These are phyloP conservation scores for Eremothecium sinecaudum DNA, from an alignment of 1,139 yeast species.

Conservation along the genomic window DNA sequence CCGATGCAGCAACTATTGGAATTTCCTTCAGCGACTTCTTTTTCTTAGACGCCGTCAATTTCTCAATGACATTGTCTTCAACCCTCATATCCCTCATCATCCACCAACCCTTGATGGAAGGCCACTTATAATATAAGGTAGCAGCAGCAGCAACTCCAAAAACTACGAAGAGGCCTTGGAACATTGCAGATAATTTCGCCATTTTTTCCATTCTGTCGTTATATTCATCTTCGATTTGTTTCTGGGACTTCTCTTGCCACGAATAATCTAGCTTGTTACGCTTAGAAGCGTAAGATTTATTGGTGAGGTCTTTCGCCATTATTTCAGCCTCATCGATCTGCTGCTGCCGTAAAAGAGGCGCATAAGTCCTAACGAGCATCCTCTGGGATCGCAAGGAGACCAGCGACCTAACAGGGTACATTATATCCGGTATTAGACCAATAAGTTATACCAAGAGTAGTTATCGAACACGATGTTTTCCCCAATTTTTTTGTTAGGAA, in stretches of 20 bases:
- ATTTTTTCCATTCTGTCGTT: conserved; percentile 15
- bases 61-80: conserved; percentile 16
- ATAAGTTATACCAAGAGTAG: too few relatives aligned
- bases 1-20: conserved; percentile 24
- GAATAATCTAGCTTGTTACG: conserved; percentile 12
- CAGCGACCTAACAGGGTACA: not conserved
- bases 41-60: conserved; percentile 10
- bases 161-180: conserved; percentile 20
- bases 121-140: conserved; percentile 22
- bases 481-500: too few relatives aligned
- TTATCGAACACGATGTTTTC: too few relatives aligned
- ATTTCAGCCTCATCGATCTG: conserved; percentile 28
- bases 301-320: conserved; percentile 19
- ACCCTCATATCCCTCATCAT: conserved; percentile 13
- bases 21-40: conserved; percentile 18
- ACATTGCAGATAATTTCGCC: conserved; percentile 18
- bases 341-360: conserved; percentile 10
- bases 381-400: not conserved
- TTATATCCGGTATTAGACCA: too few relatives aligned
- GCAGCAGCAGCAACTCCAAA: conserved; percentile 17
- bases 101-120: conserved; percentile 23
- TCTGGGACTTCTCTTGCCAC: conserved; percentile 16
- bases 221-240: conserved; percentile 14
- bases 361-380: not conserved
- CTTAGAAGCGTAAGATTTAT: conserved; percentile 19